These are phyloP conservation scores for Takakia lepidozioides DNA, from an alignment of 225 moss, liverwort and hornwort genomes.

Conservation along the genomic window DNA sequence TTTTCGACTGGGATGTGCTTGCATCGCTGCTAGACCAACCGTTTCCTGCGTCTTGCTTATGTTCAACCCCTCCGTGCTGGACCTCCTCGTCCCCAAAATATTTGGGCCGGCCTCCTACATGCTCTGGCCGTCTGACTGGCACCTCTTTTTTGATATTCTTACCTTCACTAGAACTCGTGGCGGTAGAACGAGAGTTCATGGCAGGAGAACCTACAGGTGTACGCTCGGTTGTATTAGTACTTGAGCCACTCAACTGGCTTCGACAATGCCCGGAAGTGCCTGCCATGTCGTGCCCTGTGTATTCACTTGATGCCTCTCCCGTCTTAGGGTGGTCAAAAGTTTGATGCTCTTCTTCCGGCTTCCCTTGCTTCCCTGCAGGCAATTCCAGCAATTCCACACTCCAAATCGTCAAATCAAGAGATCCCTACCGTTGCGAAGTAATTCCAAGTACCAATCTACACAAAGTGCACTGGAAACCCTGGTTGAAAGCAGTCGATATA, in stretches of 20 bases:
- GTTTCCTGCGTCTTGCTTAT: slow-evolving; percentile 26
- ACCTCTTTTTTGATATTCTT: slow-evolving; percentile 24
- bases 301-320: slow-evolving; percentile 31
- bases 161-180: too few relatives aligned
- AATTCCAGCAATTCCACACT: too few relatives aligned
- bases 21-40: slow-evolving; percentile 37
- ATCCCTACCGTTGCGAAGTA: too few relatives aligned
- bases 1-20: slow-evolving; percentile 50
- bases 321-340: slow-evolving; percentile 37
- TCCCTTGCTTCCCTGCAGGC: slow-evolving; percentile 37
- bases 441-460: too few relatives aligned
- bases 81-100: slow-evolving; percentile 51
- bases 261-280: slow-evolving; percentile 37
- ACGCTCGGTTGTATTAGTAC: slow-evolving; percentile 28
- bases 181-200: too few relatives aligned
- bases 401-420: too few relatives aligned
- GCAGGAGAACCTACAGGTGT: slow-evolving; percentile 32
- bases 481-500: too few relatives aligned
- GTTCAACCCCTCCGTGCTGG: slow-evolving; percentile 30
- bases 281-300: slow-evolving; percentile 29
- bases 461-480: too few relatives aligned
- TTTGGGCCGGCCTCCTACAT: slow-evolving; percentile 42
- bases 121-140: slow-evolving; percentile 20
- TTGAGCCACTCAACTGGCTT: slow-evolving; percentile 27
- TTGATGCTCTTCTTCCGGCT: slow-evolving; percentile 26